phyloP scores from a whole-genome alignment of 208 protist species.

The Leishmania aethiopica region DNA sequence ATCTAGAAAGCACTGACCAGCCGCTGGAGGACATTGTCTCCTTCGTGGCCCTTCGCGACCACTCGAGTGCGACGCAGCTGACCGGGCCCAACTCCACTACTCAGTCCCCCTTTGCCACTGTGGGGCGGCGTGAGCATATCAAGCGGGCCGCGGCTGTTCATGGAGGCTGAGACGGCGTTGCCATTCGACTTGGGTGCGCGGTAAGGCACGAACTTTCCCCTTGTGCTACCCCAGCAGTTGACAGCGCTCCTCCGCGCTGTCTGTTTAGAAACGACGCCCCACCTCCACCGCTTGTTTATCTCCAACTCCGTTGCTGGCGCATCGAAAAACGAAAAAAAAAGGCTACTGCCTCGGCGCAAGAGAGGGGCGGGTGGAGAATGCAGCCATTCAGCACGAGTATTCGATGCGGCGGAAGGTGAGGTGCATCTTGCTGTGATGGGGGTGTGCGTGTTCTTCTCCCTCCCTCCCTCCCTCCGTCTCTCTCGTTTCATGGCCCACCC shows the following conservation, averaged over 20 bases:
- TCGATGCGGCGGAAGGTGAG: background rate
- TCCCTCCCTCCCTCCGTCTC: background rate
- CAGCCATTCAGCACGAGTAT: background rate
- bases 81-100: background rate
- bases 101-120: background rate
- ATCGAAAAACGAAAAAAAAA: background rate
- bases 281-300: background rate
- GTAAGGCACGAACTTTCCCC: background rate
- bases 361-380: background rate
- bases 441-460: background rate
- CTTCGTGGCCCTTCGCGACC: slow-evolving; percentile 16
- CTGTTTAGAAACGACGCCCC: background rate
- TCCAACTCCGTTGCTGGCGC: background rate
- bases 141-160: background rate
- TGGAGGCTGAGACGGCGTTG: background rate
- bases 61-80: background rate
- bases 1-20: slow-evolving; percentile 11
- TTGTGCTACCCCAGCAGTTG: background rate
- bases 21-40: slow-evolving; percentile 12
- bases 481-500: background rate
- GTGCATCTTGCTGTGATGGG: background rate
- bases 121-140: background rate
- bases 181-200: background rate
- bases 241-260: no score
- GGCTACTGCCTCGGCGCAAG: background rate